Evolutionary conservation across 441 rosid genomes (phyloP).

Genomic region (Sinapis alba): DNA sequence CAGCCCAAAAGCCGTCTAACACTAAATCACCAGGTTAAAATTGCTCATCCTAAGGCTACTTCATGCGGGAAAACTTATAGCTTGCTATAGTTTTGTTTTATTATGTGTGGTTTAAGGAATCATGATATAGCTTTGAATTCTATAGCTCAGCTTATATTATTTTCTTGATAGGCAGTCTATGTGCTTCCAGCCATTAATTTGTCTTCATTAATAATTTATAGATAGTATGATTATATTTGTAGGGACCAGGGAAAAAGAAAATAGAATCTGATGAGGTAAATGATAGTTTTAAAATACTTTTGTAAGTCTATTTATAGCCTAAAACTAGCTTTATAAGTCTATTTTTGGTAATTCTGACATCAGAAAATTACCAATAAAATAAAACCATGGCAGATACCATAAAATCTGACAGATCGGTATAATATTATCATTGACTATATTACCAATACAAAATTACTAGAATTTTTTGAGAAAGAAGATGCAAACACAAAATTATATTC

Average conservation of each 20-base stretch:
- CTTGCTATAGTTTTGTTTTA: background rate
- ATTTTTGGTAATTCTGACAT: conserved; percentile 14
- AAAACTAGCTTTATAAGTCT: conserved; percentile 1
- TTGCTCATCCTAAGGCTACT: background rate
- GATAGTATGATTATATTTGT: background rate
- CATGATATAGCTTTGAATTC: background rate
- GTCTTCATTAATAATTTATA: background rate
- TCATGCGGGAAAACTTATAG: background rate
- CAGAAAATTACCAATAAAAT: conserved; percentile 1
- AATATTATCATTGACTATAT: background rate
- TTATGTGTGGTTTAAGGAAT: conserved; percentile 3
- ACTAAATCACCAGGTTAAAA: background rate
- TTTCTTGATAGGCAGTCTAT: background rate
- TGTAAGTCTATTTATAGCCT: conserved; percentile 7
- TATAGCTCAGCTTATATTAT: background rate
- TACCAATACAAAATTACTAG: background rate
- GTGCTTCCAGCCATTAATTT: background rate
- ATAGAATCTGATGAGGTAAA: background rate
- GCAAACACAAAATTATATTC: background rate
- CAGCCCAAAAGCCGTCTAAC: no score
- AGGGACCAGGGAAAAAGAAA: background rate
- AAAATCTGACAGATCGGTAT: background rate
- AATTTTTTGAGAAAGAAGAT: background rate
- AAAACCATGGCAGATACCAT: background rate
- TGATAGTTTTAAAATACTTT: conserved; percentile 5